These are phyloP conservation scores for Fraxinus nigra DNA, from an alignment of 305 asterid species.

Conservation along the genomic window DNA sequence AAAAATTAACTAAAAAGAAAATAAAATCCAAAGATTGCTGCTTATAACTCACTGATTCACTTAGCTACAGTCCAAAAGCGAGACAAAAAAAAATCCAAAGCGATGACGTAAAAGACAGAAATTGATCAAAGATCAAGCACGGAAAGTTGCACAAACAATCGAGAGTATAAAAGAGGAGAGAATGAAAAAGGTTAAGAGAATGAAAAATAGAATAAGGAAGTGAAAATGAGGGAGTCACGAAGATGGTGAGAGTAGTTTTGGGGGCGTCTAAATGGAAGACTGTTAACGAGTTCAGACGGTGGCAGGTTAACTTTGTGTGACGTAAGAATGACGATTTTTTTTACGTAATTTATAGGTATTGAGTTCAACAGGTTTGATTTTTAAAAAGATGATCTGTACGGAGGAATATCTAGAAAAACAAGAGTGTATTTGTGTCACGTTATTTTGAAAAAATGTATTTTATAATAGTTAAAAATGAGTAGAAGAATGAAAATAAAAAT, in stretches of 20 bases:
- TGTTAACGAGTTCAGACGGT: conserved; percentile 45
- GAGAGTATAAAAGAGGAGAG: conserved; percentile 3
- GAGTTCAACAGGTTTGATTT: neutral
- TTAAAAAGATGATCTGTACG: neutral
- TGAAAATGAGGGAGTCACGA: conserved; percentile 27
- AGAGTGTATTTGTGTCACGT: too few relatives aligned
- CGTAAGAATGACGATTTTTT: neutral
- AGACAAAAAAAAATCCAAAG: neutral
- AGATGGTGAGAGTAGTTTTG: conserved; percentile 25
- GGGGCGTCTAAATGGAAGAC: conserved; percentile 72
- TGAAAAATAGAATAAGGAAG: neutral
- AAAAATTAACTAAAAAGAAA: neutral
- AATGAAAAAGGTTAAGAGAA: neutral
- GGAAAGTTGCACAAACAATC: neutral
- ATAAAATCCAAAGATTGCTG: conserved; percentile 9
- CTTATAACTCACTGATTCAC: conserved; percentile 15
- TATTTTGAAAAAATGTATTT: too few relatives aligned
- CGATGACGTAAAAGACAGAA: neutral
- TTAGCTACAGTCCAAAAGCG: conserved; percentile 4
- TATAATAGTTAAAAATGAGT: too few relatives aligned
- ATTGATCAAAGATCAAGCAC: neutral
- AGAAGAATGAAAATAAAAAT: too few relatives aligned
- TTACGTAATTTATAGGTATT: neutral
- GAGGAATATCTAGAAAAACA: neutral
- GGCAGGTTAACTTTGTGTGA: conserved; percentile 18